These are phyloP conservation scores for Poteriospumella lacustris DNA, from an alignment of 108 stramenopile species.

Conservation along the genomic window DNA sequence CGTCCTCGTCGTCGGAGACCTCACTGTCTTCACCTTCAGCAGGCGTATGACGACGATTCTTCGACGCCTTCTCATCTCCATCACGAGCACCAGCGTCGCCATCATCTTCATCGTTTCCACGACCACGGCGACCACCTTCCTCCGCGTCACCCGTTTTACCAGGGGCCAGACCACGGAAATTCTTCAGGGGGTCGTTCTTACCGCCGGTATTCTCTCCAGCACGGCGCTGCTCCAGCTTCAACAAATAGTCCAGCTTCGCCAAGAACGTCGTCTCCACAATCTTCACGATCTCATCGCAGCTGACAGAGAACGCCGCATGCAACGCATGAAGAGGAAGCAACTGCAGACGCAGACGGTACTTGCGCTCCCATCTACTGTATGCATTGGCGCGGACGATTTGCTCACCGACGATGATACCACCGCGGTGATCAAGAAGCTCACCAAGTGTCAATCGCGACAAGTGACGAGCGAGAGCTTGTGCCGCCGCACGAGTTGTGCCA, in stretches of 20 bases:
- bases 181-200: background rate
- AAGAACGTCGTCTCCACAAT: constrained; percentile 63
- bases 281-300: constrained; percentile 68
- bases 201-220: constrained; percentile 34
- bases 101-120: background rate
- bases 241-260: constrained; percentile 64
- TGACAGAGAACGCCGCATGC: constrained; percentile 75
- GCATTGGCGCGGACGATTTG: background rate
- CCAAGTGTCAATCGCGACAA: too few relatives aligned
- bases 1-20: constrained; percentile 54
- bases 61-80: constrained; percentile 35
- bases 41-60: constrained; percentile 37
- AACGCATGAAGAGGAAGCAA: constrained; percentile 76
- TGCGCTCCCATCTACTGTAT: constrained; percentile 41
- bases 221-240: constrained; percentile 72
- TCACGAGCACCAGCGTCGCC: constrained; percentile 53
- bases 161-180: background rate
- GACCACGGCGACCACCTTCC: background rate
- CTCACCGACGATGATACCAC: background rate
- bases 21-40: too few relatives aligned
- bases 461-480: too few relatives aligned
- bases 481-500: too few relatives aligned
- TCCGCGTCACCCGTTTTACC: background rate
- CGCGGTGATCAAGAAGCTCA: too few relatives aligned
- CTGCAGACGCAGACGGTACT: constrained; percentile 65